Conservation (phyloP, 2,329 filamentous ascomycete genomes). For the Sclerotinia borealis region DNA sequence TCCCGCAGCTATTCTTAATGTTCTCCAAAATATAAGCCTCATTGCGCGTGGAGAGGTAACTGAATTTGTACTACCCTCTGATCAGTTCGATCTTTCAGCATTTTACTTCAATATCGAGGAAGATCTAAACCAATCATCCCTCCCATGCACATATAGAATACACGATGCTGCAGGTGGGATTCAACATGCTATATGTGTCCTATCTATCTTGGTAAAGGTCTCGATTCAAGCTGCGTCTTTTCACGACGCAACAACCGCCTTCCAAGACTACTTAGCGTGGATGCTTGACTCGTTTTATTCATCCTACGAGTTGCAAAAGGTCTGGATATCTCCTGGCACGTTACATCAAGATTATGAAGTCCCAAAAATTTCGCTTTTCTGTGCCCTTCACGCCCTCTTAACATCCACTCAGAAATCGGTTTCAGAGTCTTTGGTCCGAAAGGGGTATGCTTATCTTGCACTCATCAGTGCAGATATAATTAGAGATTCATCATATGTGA, state of each 20-base stretch:
- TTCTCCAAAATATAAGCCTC: conserved; percentile 21
- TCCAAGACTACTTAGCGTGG: conserved; percentile 32
- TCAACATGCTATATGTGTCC: conserved; percentile 24
- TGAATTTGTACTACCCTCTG: conserved; percentile 22
- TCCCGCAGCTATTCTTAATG: conserved; percentile 20
- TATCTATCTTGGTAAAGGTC: conserved; percentile 29
- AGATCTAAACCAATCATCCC: not conserved
- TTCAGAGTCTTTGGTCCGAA: conserved; percentile 25
- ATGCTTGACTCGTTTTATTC: conserved; percentile 29
- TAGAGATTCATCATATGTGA: conserved; percentile 16
- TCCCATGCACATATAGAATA: conserved; percentile 27
- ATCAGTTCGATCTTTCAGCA: conserved; percentile 16
- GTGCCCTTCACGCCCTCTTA: conserved; percentile 23
- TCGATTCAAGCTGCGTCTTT: conserved; percentile 24
- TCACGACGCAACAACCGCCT: conserved; percentile 27
- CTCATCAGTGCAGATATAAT: conserved; percentile 26
- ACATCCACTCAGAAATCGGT: conserved; percentile 18
- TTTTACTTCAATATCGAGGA: conserved; percentile 11
- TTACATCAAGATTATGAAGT: conserved; percentile 14
- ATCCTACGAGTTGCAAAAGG: conserved; percentile 23
- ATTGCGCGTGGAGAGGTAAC: conserved; percentile 13
- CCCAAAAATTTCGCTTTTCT: conserved; percentile 17
- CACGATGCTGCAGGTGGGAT: conserved; percentile 20
- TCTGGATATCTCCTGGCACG: conserved; percentile 11
- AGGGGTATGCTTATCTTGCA: conserved; percentile 28